Evolutionary conservation across 2,329 filamentous ascomycete species (phyloP), one percentile per base, ranked within the genome.

Genomic region (Colletotrichum falcatum): DNA sequence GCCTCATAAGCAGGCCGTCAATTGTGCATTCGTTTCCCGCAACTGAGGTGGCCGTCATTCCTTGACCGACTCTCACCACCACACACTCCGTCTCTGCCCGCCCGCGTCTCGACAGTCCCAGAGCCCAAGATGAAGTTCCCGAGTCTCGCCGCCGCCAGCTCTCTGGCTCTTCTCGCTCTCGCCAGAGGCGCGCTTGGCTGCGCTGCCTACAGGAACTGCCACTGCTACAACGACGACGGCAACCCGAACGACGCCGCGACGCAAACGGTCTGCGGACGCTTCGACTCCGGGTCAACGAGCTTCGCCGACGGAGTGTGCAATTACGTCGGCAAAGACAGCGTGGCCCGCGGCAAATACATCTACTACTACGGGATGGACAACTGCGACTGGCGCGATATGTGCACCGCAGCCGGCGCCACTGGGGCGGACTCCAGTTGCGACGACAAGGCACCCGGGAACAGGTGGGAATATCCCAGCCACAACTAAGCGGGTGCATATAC

Each of bases 331-430:
- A 9, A 33, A 7, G 7, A 33, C 3, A 39, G 35, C 35, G 8
- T 1, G 1, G 9, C 9, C 11, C 11, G 20, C 11, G n/a, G 53
- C 1, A 26, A 18, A 5, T 56, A 0, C 2, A 11, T 9, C 39
- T 58, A 30, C 39, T 49, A 42, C 53, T 28, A 39, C 26, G 62
- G n/a, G 18, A n/a, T 59, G 20, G 11, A 44, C 18, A 65, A 59
- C 54, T 65, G 62, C 33, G 30, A 65, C 11, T 65, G 42, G 44
- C 39, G 44, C 18, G n/a, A 7, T 1, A 51, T 65, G 54, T 65
- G 62, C 18, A 16, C 16, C 5, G 12, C 37, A 18, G 53, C 54
- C n/a, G 42, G 54, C 18, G 54, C 44, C 12, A 65, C 42, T 5
- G 62, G 62, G 12, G 11, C 23, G 1, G 62, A 60, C 18, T 59